Evolutionary conservation across 345 rosid species (phyloP).

Genomic region (Mercurialis annua): DNA sequence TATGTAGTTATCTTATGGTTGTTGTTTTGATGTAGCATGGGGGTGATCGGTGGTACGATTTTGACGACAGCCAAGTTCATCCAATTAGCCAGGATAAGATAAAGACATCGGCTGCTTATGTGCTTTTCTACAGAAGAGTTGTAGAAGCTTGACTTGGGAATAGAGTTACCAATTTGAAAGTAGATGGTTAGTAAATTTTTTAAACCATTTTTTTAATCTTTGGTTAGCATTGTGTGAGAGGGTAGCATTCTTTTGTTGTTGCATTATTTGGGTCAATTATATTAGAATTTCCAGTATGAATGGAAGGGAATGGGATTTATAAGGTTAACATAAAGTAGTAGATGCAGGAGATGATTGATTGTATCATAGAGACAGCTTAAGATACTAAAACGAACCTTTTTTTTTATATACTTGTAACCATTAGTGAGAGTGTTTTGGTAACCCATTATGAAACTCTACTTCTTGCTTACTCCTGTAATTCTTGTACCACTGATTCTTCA

Average conservation of each 20-base stretch:
- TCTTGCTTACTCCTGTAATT: constrained; percentile 14
- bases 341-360: constrained; percentile 27
- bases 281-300: constrained; percentile 11
- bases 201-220: constrained; percentile 26
- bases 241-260: constrained; percentile 33
- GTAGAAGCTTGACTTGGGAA: constrained; percentile 32
- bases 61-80: constrained; percentile 81
- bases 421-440: constrained; percentile 14
- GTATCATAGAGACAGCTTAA: constrained; percentile 35
- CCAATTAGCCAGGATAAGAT: constrained; percentile 75
- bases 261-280: constrained; percentile 24
- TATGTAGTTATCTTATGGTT: not conserved
- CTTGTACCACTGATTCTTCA: constrained; percentile 8
- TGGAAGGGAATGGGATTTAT: constrained; percentile 7
- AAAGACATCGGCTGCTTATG: constrained; percentile 92
- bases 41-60: constrained; percentile 84
- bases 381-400: constrained; percentile 4
- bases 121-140: constrained; percentile 91
- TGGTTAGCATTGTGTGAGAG: constrained; percentile 12
- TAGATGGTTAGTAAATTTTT: constrained; percentile 19
- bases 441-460: not conserved
- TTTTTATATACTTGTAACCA: constrained; percentile 17
- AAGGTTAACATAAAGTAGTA: constrained; percentile 5
- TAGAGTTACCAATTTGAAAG: constrained; percentile 17
- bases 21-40: constrained; percentile 62